A percentile compares a stretch with the other conserved stretches of the same genome.
These are phyloP conservation scores for Pluteus cervinus DNA, from an alignment of 768 basidiomycete species.

Conservation along the genomic window DNA sequence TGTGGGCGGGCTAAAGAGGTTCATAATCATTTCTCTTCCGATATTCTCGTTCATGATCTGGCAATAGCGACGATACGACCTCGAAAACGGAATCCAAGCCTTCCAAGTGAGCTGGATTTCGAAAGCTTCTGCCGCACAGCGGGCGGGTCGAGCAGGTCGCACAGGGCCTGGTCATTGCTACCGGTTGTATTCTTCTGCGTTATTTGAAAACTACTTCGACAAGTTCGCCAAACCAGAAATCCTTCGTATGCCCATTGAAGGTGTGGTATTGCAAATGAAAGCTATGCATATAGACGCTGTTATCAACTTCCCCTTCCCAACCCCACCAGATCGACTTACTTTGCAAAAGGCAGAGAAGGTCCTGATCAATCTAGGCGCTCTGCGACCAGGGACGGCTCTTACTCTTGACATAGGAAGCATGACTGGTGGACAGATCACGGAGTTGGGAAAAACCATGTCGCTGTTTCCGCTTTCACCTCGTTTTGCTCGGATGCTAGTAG, in stretches of 20 bases:
- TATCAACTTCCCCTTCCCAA: constrained; percentile 97
- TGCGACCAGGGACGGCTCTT: constrained; percentile 33
- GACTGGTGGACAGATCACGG: constrained; percentile 62
- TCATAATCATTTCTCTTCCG: constrained; percentile 3
- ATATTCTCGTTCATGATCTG: not conserved
- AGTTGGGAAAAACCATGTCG: constrained; percentile 89
- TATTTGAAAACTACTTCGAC: constrained; percentile 91
- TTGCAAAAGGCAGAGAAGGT: constrained; percentile 79
- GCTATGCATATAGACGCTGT: constrained; percentile 97
- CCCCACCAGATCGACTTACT: constrained; percentile 76
- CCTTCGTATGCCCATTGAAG: constrained; percentile 92
- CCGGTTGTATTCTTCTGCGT: constrained; percentile 90
- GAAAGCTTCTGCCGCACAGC: constrained; percentile 90
- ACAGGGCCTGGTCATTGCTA: constrained; percentile 99
- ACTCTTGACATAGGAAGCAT: constrained; percentile 16
- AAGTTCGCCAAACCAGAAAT: constrained; percentile 88
- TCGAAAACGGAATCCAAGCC: constrained; percentile 76
- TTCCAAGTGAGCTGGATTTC: constrained; percentile 93
- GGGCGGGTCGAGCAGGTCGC: constrained; percentile 94
- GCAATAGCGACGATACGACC: constrained; percentile 75
- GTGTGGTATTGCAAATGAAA: constrained; percentile 97
- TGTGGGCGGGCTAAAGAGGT: constrained; percentile 95
- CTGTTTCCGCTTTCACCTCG: constrained; percentile 91
- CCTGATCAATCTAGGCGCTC: constrained; percentile 78
- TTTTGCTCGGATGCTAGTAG: constrained; percentile 93